Evolutionary conservation across 225 moss, liverwort and hornwort species (phyloP).

Genomic region (Polytrichum formosum): DNA sequence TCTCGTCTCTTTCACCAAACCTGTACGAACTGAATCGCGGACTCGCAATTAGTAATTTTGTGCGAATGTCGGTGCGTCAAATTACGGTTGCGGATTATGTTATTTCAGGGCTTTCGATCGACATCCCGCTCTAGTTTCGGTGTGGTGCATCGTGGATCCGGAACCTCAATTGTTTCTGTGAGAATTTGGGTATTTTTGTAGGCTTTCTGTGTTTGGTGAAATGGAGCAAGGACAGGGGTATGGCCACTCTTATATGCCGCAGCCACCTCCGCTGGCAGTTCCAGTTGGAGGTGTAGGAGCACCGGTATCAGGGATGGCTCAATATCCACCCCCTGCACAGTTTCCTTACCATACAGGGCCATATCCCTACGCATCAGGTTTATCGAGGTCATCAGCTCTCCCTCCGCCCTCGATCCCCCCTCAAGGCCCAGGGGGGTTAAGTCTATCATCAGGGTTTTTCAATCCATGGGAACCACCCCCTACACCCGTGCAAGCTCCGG

Average conservation of each 20-base stretch:
- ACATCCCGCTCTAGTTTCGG: too few relatives aligned
- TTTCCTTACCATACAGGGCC: conserved; percentile 47
- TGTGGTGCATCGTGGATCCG: too few relatives aligned
- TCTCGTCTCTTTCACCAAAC: too few relatives aligned
- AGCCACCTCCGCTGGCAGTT: conserved; percentile 31
- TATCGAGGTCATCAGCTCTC: conserved; percentile 29
- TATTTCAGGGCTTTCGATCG: too few relatives aligned
- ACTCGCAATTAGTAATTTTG: too few relatives aligned
- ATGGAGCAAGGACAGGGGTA: conserved; percentile 67
- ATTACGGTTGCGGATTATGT: too few relatives aligned
- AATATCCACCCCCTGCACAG: conserved; percentile 28
- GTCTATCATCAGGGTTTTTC: conserved; percentile 66
- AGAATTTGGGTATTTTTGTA: neutral
- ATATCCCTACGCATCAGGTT: conserved; percentile 27
- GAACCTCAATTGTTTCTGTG: neutral
- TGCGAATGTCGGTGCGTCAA: too few relatives aligned
- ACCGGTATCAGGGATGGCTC: conserved; percentile 35
- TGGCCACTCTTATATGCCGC: conserved; percentile 45
- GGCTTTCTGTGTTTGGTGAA: neutral
- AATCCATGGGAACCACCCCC: conserved; percentile 92
- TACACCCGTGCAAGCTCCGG: conserved; percentile 66
- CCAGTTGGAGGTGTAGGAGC: conserved; percentile 19
- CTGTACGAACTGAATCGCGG: too few relatives aligned
- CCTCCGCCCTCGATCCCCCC: conserved; percentile 35
- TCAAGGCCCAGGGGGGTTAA: conserved; percentile 52